These are phyloP conservation scores for Candida dajiaensis DNA, from an alignment of 805 yeast genomes.

Conservation along the genomic window DNA sequence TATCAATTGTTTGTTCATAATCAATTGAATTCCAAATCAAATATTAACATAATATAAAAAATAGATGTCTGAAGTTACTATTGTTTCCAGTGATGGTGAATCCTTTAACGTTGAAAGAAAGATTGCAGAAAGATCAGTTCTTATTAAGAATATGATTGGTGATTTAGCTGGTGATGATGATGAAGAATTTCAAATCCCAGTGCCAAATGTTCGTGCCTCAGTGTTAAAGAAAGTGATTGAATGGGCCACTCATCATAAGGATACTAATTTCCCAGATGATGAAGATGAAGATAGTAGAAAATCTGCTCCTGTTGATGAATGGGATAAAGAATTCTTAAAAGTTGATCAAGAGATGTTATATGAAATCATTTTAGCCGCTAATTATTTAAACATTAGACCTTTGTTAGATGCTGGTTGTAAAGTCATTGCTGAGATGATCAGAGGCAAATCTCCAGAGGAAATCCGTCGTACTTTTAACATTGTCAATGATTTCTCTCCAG, in stretches of 20 bases:
- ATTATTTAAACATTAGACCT: constrained; percentile 70
- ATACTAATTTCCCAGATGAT: constrained; percentile 68
- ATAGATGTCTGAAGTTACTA: constrained; percentile 32
- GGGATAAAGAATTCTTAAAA: constrained; percentile 92
- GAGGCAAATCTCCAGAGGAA: constrained; percentile 75
- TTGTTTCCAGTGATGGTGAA: constrained; percentile 79
- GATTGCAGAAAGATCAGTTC: constrained; percentile 81
- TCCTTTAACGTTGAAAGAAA: constrained; percentile 68
- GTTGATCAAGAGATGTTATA: constrained; percentile 90
- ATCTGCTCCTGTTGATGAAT: constrained; percentile 87
- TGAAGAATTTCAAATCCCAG: constrained; percentile 75
- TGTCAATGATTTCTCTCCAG: constrained; percentile 78
- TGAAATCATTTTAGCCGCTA: constrained; percentile 77
- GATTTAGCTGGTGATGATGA: constrained; percentile 64
- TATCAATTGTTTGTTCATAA: too few relatives aligned
- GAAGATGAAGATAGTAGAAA: constrained; percentile 81
- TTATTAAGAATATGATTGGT: constrained; percentile 80
- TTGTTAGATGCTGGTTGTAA: constrained; percentile 74
- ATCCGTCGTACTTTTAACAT: constrained; percentile 75
- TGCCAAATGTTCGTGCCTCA: constrained; percentile 83
- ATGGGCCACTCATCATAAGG: constrained; percentile 94
- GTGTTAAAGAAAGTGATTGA: constrained; percentile 88
- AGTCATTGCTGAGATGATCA: constrained; percentile 78
- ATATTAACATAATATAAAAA: background rate
- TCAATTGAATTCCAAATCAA: too few relatives aligned